Base-by-base conservation (phyloP, 148 eudicot genomes). In the Gaultheria prostrata region DNA sequence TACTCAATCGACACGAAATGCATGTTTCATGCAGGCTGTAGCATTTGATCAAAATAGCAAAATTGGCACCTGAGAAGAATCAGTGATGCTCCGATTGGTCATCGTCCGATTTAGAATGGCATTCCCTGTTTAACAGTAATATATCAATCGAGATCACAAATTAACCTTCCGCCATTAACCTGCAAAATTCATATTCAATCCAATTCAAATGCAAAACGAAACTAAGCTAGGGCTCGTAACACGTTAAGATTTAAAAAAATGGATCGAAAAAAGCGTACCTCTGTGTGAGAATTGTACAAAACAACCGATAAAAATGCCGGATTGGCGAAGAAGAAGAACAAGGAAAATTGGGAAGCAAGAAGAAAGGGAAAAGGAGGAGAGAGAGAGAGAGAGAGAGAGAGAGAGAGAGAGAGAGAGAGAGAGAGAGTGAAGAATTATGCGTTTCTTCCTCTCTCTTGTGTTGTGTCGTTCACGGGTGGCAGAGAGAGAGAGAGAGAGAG, bases 141-240 rank as follows among this genome's bases (percentile, higher is more conserved):
- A 20, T 53, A 54, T 54, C 48, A 54, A 54, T 4, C 80, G 48
- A 78, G 83, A 50, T 50, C 63, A 33, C n/a, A 50, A 56, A 32
- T 30, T 67, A 67, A 67, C 74, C 82, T 85, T 79, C 51, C 33
- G 76, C 77, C 67, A 18, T 86, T 49, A 50, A 84, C 61, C 85
- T 84, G 82, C 83, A 79, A 24, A 3, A 30, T 30, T 11, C 70
- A 65, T 14, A 26, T 69, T 30, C 39, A 32, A 24, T 26, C 74
- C 74, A 46, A 67, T 21, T 35, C 35, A 10, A 71, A 3, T 3
- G 72, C 51, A 13, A 28, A 28, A 35, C 39, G 17, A 63, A 33
- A 14, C 74, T 3, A 51, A 33, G 11, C 46, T 82, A 53, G 83
- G 83, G 78, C 32, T 81, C 51, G 56, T 48, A 24, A 80, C 26